These are phyloP conservation scores for Nicotiana rustica DNA, from an alignment of 305 asterid species.

Conservation along the genomic window DNA sequence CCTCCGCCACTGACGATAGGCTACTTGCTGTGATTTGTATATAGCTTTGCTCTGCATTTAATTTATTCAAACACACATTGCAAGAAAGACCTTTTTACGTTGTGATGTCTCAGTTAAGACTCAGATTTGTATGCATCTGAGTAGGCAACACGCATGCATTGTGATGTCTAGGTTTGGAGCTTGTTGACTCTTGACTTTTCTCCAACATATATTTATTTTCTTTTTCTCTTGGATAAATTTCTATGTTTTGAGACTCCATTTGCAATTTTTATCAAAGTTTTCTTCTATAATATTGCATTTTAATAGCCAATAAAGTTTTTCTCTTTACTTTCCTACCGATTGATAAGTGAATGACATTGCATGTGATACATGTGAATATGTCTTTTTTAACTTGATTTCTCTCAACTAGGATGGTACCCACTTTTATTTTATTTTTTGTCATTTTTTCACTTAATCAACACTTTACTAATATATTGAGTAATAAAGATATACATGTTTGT, in stretches of 20 bases:
- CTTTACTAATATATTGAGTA: too few species aligned
- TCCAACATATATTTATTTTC: neutral
- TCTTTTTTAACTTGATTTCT: neutral
- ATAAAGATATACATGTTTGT: too few species aligned
- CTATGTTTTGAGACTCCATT: neutral
- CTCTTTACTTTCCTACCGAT: neutral
- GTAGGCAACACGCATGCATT: constrained; percentile 31
- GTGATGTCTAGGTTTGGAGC: neutral
- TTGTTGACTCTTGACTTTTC: neutral
- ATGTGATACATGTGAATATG: constrained; percentile 12
- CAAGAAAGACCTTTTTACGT: neutral
- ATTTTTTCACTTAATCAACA: too few species aligned
- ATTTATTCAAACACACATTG: neutral
- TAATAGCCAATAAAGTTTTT: neutral
- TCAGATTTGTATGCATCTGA: neutral
- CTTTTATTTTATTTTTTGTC: too few species aligned
- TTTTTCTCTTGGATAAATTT: neutral
- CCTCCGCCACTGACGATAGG: too few species aligned
- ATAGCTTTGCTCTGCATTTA: too few species aligned
- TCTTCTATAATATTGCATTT: constrained; percentile 9
- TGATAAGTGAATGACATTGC: neutral
- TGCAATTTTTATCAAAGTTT: neutral
- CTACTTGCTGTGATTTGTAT: neutral
- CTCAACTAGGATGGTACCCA: too few species aligned
- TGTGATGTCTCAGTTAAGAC: neutral